Base-by-base conservation (phyloP, 768 basidiomycete species). In the Suillus placidus region DNA sequence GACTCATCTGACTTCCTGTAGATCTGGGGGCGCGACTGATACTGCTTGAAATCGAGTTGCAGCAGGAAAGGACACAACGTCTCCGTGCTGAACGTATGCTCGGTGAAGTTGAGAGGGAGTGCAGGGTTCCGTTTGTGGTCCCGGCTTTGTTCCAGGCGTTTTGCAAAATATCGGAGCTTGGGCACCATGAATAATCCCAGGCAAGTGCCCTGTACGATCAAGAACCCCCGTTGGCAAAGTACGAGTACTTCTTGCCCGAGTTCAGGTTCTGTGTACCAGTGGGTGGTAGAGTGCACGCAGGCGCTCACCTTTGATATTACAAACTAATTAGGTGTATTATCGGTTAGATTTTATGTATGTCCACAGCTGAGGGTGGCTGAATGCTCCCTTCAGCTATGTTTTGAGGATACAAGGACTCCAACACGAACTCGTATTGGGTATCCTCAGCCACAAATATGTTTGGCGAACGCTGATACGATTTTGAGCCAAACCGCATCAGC, bases 111-210 rank as follows among this genome's bases (percentile, higher is more conserved):
- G 76, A 82, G 66, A 75, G 79, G 61, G 87, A 89, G 71, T 81
- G 83, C 63, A 76, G 72, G 58, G 71, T 77, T 65, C 88, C 88
- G 14, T 89, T 89, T 67, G 77, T 88, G 45, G 85, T 86, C 4
- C 87, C 87, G 10, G 85, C 83, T 12, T 72, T 89, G 67, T 73
- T 87, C 64, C 83, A 86, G 13, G 84, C 86, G 14, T 87, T 88
- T 61, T 64, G 83, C 32, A 73, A 72, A 38, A 78, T 88, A 55
- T 84, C 85, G 18, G 81, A 81, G 62, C 67, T 84, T 66, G 58
- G 26, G 40, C 30, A 20, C 40, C 10, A 43, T 8, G 40, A 13
- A 30, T 14, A 43, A 20, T 20, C 12, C 12, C 60, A 61, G 60
- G 45, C 20, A 18, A 20, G 26, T 30, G 8, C n/a, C 9, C 23